phyloP scores from a whole-genome alignment of 1,139 yeast genomes.

The Suhomyces wounanorum region DNA sequence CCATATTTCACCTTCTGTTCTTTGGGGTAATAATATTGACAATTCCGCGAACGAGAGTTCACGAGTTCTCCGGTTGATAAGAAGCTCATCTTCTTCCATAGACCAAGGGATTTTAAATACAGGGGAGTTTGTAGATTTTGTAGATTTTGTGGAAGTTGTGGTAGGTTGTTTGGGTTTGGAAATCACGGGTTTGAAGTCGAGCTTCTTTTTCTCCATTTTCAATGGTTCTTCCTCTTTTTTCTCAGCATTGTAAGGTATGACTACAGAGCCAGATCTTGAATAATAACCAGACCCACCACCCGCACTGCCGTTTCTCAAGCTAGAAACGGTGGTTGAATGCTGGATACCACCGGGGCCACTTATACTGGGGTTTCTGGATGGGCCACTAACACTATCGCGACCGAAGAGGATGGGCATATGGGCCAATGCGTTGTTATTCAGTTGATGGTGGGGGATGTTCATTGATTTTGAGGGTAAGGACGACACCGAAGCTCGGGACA shows the following conservation, averaged over 20 bases:
- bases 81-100: constrained; percentile 74
- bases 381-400: constrained; percentile 44
- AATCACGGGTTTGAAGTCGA: constrained; percentile 14
- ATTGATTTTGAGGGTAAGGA: constrained; percentile 50
- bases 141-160: constrained; percentile 3
- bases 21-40: constrained; percentile 67
- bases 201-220: constrained; percentile 20
- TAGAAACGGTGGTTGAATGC: constrained; percentile 38
- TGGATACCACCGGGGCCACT: constrained; percentile 38
- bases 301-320: constrained; percentile 46
- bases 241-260: constrained; percentile 41
- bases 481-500: constrained; percentile 44
- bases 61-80: constrained; percentile 55
- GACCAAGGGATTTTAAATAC: constrained; percentile 50
- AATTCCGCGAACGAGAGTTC: constrained; percentile 75
- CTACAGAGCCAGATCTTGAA: constrained; percentile 49
- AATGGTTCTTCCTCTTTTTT: constrained; percentile 31
- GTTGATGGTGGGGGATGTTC: constrained; percentile 54
- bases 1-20: constrained; percentile 75
- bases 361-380: constrained; percentile 44
- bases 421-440: constrained; percentile 41
- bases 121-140: constrained; percentile 19
- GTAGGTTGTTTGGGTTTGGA: constrained; percentile 2
- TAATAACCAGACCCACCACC: constrained; percentile 34
- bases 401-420: constrained; percentile 51